Percentiles rank a stretch among this genome's conserved stretches.
Evolutionary conservation across 495 filamentous ascomycete species (phyloP).

Genomic region (Trichodelitschia bisporula): DNA sequence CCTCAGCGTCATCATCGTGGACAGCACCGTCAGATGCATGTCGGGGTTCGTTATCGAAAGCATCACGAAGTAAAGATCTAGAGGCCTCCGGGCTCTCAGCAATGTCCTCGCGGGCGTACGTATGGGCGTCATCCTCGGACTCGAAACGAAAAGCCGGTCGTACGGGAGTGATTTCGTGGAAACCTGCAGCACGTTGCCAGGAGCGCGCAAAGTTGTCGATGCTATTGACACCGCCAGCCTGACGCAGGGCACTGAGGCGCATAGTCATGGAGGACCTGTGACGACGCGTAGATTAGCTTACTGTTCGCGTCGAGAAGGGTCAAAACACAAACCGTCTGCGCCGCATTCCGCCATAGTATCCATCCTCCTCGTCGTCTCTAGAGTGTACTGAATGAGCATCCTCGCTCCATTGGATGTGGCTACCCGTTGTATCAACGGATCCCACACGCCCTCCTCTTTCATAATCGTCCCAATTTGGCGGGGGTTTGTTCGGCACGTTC

Average conservation of each 20-base stretch:
- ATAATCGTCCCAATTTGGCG: constrained; percentile 29
- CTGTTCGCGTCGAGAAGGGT: no score
- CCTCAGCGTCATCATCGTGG: constrained; percentile 11
- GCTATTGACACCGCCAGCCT: constrained; percentile 78
- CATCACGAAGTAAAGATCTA: constrained; percentile 22
- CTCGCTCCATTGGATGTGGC: constrained; percentile 16
- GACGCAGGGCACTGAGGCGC: constrained; percentile 38
- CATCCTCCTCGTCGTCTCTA: no score
- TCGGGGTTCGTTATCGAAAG: constrained; percentile 15
- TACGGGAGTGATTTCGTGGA: constrained; percentile 60
- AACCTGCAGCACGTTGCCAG: constrained; percentile 79
- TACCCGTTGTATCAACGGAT: constrained; percentile 15
- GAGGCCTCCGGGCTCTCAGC: constrained; percentile 12
- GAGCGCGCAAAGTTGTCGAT: constrained; percentile 85
- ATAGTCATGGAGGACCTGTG: constrained; percentile 49
- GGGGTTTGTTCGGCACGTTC: no score
- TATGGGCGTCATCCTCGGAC: constrained; percentile 22
- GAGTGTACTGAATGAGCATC: no score
- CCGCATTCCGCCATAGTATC: no score
- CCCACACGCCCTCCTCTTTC: constrained; percentile 15
- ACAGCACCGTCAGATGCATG: constrained; percentile 8
- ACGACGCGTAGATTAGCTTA: no score
- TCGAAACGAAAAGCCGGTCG: constrained; percentile 38
- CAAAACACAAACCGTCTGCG: no score
- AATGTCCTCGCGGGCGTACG: constrained; percentile 3